Evolutionary conservation across 2,329 filamentous ascomycete species (phyloP).

Genomic region (Chrysoporthe cubensis): DNA sequence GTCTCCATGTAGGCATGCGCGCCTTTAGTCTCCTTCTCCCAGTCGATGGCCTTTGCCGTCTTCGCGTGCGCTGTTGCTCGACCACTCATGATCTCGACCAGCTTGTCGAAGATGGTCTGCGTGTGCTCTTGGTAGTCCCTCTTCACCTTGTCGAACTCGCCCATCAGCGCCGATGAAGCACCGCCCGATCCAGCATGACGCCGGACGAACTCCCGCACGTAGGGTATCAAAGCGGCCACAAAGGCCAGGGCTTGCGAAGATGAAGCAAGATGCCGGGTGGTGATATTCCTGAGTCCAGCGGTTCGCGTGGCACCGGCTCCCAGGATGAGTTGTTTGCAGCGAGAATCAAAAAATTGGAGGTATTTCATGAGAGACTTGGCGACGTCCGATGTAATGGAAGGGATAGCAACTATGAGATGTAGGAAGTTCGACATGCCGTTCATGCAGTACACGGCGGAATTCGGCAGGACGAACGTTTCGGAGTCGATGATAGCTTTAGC

Average conservation of each 20-base stretch:
- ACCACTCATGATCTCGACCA: conserved; percentile 89
- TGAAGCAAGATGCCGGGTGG: conserved; percentile 89
- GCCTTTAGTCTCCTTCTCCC: conserved; percentile 53
- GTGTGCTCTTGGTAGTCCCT: conserved; percentile 87
- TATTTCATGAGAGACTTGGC: conserved; percentile 80
- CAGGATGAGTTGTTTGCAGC: conserved; percentile 93
- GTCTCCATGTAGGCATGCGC: conserved; percentile 83
- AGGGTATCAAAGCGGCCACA: conserved; percentile 82
- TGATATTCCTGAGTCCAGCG: conserved; percentile 93
- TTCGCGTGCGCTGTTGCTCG: conserved; percentile 75
- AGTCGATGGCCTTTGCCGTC: conserved; percentile 74
- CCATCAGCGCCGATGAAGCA: conserved; percentile 64
- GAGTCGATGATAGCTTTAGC: conserved; percentile 81
- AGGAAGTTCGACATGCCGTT: conserved; percentile 82
- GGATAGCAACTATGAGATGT: conserved; percentile 81
- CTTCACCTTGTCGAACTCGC: conserved; percentile 87
- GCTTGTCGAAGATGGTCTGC: conserved; percentile 86
- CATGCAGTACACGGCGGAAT: conserved; percentile 81
- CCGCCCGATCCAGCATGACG: conserved; percentile 66
- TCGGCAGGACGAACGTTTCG: conserved; percentile 83
- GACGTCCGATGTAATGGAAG: conserved; percentile 85
- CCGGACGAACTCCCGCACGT: conserved; percentile 88
- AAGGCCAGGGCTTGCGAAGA: conserved; percentile 90
- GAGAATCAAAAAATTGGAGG: conserved; percentile 91
- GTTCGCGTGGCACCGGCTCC: conserved; percentile 89